Conservation (phyloP, 2,329 filamentous ascomycete genomes). For the Plenodomus tracheiphilus region DNA sequence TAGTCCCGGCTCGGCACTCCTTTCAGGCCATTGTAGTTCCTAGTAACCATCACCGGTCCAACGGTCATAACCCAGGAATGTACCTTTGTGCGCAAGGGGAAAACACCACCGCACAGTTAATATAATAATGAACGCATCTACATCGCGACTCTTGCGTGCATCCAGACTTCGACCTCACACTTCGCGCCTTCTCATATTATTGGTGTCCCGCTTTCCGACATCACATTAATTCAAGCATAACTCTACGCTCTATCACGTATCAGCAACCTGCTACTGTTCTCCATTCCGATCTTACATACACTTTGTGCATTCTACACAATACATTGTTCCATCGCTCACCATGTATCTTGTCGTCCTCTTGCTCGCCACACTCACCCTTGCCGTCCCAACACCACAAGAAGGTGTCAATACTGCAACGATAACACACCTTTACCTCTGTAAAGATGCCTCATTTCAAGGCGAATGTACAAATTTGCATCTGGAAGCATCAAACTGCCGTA, state of each 20-base stretch:
- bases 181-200: neutral
- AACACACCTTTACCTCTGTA: conserved; percentile 24
- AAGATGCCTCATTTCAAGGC: conserved; percentile 16
- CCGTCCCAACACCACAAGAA: neutral
- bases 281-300: no score
- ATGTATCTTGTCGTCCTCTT: neutral
- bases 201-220: neutral
- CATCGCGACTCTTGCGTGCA: neutral
- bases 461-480: conserved; percentile 20
- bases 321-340: neutral
- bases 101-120: neutral
- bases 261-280: no score
- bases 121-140: neutral
- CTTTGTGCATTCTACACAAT: neutral
- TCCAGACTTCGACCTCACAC: no score
- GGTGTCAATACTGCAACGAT: neutral
- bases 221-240: no score
- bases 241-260: no score
- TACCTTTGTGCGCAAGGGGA: neutral
- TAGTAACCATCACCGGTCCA: neutral
- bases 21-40: neutral
- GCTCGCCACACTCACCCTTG: neutral
- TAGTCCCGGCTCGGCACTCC: neutral
- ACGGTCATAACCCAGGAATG: neutral
- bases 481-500: conserved; percentile 14